Evolutionary conservation across 768 basidiomycete genomes (phyloP).

Genomic region (Dioszegia hungarica): DNA sequence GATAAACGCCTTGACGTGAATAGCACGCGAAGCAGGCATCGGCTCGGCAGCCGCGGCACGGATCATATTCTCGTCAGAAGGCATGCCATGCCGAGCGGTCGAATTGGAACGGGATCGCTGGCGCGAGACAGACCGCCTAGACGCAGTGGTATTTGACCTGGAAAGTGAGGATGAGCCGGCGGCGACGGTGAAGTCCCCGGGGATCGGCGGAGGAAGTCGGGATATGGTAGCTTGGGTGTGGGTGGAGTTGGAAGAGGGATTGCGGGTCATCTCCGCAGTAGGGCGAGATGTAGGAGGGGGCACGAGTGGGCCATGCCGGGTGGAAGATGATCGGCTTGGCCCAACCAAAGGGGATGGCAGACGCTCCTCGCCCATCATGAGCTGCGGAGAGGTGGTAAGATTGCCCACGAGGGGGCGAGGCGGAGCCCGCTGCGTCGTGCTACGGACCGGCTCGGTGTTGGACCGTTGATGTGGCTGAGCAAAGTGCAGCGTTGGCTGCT

Average conservation of each 20-base stretch:
- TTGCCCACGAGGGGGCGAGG: not conserved
- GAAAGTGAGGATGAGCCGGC: slow-evolving; percentile 10
- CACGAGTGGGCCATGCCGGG: not conserved
- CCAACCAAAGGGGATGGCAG: not conserved
- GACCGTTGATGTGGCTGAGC: slow-evolving; percentile 6
- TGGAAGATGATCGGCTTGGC: not conserved
- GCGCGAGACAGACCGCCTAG: slow-evolving; percentile 8
- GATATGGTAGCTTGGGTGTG: not conserved
- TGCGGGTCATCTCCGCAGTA: not conserved
- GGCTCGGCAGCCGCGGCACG: slow-evolving; percentile 4
- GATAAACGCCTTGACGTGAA: slow-evolving; percentile 19
- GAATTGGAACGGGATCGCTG: slow-evolving; percentile 7
- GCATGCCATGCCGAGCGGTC: slow-evolving; percentile 10
- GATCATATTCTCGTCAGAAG: slow-evolving; percentile 17
- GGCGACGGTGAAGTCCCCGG: not conserved
- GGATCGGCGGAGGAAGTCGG: not conserved
- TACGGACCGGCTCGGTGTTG: slow-evolving; percentile 1
- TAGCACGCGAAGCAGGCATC: slow-evolving; percentile 2
- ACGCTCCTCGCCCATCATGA: not conserved
- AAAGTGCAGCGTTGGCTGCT: not conserved
- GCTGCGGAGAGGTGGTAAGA: not conserved
- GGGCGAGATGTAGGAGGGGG: not conserved
- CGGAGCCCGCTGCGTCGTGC: not conserved
- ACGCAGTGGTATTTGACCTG: slow-evolving; percentile 21
- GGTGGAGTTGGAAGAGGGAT: slow-evolving; percentile 4